Evolutionary conservation across 2,329 filamentous ascomycete genomes (phyloP), one percentile per base, ranked within the genome.

Genomic region (Tolypocladium album): DNA sequence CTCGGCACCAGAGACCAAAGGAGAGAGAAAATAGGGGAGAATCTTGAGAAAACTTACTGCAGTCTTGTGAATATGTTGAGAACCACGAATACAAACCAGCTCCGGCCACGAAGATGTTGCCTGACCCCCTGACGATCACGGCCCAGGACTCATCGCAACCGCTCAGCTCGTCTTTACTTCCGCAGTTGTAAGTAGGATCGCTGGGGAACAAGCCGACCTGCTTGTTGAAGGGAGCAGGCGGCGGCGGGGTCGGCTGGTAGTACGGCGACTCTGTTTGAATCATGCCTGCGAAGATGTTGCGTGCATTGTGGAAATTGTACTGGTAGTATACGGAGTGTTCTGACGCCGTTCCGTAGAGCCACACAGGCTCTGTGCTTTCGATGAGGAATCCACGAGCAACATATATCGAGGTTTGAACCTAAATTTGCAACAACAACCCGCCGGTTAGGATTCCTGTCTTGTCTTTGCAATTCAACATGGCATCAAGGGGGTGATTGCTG

Each of bases 261-360:
- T 82, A 86, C 13, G 87, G 84, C 2, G 85, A 88, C 70, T 90
- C 88, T 0, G 83, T 84, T 68, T 90, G 87, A 61, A 89, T 83
- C 57, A 85, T 72, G 20, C 79, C 81, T 75, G 86, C 82, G 66
- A 77, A 81, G 64, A 82, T 68, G 67, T 80, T 77, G 60, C 73
- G 69, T 0, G 80, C 78, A 13, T 73, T 71, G 58, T 71, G 66
- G 66, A 82, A 70, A 59, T 81, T 74, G 70, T 83, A 83, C 66
- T 83, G 78, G 64, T 79, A 81, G 47, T 81, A 69, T 8, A 78
- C 73, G 6, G 70, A 71, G 71, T 83, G 81, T 67, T 83, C 81
- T 0, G 77, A 78, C 0, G 75, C 72, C 1, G 78, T 80, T 17
- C 78, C 79, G 59, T 73, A 75, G 6, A 76, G 62, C 73, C 71